These are phyloP conservation scores for Sergeia podlipaevii DNA, from an alignment of 208 protist species.

Conservation along the genomic window DNA sequence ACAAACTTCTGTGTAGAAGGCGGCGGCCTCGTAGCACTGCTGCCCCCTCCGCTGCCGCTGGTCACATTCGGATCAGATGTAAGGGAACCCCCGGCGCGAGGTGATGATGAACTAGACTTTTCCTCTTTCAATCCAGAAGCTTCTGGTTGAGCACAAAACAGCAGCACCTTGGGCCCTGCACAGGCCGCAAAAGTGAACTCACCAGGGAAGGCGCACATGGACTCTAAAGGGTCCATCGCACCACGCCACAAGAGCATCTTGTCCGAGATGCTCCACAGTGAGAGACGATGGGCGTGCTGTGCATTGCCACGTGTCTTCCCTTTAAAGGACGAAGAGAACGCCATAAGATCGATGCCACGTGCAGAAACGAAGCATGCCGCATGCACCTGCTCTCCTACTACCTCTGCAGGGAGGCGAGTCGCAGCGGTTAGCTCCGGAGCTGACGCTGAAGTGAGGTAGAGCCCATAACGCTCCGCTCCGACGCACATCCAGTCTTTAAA, in stretches of 20 bases:
- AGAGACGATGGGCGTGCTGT: constrained; percentile 38
- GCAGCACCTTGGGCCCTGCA: constrained; percentile 19
- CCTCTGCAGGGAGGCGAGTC: constrained; percentile 41
- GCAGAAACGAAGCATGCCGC: constrained; percentile 56
- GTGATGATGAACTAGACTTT: constrained; percentile 24
- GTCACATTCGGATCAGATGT: background rate
- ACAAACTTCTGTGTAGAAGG: constrained; percentile 13
- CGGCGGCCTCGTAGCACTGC: background rate
- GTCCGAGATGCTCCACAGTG: constrained; percentile 44
- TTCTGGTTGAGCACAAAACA: constrained; percentile 14
- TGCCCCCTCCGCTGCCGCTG: background rate
- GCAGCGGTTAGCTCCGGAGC: constrained; percentile 24
- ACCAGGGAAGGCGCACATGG: constrained; percentile 42
- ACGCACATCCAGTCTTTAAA: constrained; percentile 48
- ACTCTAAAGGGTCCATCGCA: constrained; percentile 39
- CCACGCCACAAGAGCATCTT: constrained; percentile 65
- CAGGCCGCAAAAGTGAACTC: constrained; percentile 55
- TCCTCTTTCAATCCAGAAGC: background rate
- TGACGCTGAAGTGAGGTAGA: constrained; percentile 59
- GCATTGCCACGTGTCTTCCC: constrained; percentile 17
- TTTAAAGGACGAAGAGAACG: constrained; percentile 61
- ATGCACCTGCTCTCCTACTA: constrained; percentile 53
- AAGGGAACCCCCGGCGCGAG: constrained; percentile 10
- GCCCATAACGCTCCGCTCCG: constrained; percentile 55
- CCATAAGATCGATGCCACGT: constrained; percentile 36